Evolutionary conservation across 179 eudicot genomes (phyloP).

Genomic region (Sideroxylon spinosum): DNA sequence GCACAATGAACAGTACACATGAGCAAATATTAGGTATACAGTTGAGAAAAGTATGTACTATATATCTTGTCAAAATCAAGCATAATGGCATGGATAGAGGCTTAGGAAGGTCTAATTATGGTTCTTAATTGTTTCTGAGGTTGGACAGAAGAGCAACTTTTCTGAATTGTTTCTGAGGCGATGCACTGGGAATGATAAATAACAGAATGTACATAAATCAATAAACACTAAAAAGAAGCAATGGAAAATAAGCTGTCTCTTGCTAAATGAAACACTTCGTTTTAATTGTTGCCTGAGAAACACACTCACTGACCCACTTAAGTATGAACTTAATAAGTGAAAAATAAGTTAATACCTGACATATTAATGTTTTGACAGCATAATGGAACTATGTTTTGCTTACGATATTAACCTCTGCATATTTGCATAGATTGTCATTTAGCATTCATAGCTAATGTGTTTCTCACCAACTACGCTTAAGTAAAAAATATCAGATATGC

Average conservation of each 20-base stretch:
- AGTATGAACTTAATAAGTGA: background rate
- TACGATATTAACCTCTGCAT: background rate
- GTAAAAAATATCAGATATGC: background rate
- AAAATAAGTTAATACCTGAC: background rate
- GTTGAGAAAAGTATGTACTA: too few species aligned
- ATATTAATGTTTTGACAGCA: background rate
- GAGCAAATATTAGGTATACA: too few species aligned
- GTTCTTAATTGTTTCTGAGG: too few species aligned
- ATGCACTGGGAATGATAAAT: background rate
- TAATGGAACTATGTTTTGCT: background rate
- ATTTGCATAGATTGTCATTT: background rate
- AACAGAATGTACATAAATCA: background rate
- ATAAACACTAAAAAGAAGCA: background rate
- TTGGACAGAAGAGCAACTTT: background rate
- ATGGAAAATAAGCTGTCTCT: background rate
- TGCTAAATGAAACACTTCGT: background rate
- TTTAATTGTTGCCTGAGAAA: background rate
- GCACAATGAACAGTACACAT: too few species aligned
- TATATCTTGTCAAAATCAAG: too few species aligned
- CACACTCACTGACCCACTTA: background rate
- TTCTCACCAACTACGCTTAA: slow-evolving; percentile 3
- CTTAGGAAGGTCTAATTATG: too few species aligned
- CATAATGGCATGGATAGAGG: too few species aligned
- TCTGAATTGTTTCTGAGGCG: too few species aligned
- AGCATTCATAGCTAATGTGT: background rate